These are phyloP conservation scores for Acacia confusa DNA, from an alignment of 306 rosid genomes.

Conservation along the genomic window DNA sequence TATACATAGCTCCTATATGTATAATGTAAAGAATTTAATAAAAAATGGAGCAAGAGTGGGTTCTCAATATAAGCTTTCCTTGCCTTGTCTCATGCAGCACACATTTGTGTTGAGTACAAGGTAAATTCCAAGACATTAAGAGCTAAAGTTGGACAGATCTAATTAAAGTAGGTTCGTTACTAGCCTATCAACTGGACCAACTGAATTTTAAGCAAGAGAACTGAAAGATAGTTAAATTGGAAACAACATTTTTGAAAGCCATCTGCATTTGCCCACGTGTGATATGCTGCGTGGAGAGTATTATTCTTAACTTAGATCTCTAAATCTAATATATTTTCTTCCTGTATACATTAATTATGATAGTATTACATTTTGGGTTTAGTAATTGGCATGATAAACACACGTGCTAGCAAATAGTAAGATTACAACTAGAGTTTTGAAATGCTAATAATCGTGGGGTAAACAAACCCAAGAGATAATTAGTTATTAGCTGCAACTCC, in stretches of 20 bases:
- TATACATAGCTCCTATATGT: neutral
- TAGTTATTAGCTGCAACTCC: neutral
- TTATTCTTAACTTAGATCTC: neutral
- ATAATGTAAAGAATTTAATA: constrained; percentile 1
- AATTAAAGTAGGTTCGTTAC: neutral
- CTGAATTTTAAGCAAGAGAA: too few species aligned
- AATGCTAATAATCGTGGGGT: neutral
- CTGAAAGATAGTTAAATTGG: too few species aligned
- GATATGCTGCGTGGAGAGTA: neutral
- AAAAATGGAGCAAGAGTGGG: neutral
- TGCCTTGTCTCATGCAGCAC: neutral
- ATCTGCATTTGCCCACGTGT: neutral
- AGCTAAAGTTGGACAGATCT: neutral
- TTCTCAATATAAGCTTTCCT: constrained; percentile 1
- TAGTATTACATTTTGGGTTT: neutral
- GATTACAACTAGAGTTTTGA: neutral
- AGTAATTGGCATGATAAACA: neutral
- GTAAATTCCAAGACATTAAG: neutral
- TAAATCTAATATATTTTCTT: neutral
- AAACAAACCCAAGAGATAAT: neutral
- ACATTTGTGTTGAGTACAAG: constrained; percentile 8
- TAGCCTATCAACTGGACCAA: too few species aligned
- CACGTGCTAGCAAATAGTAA: neutral
- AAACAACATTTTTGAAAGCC: neutral
- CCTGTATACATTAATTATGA: neutral